Evolutionary conservation across 1,139 yeast genomes (phyloP).

Genomic region (Nematodospora anomalae): DNA sequence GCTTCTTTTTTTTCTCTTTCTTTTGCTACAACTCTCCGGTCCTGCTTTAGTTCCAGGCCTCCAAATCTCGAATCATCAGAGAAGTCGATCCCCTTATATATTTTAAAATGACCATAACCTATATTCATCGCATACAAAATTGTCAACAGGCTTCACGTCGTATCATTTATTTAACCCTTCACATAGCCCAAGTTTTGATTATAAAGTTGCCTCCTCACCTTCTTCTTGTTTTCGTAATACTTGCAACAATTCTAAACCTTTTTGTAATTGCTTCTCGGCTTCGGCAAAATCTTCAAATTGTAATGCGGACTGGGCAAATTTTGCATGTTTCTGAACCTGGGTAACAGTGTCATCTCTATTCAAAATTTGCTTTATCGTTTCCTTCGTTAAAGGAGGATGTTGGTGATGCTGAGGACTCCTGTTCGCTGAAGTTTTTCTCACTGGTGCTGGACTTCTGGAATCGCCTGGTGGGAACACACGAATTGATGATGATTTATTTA

Average conservation of each 20-base stretch:
- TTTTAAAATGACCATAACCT: too few relatives aligned
- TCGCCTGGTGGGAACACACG: slow-evolving; percentile 34
- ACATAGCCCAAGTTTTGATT: too few relatives aligned
- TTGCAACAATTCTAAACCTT: slow-evolving; percentile 51
- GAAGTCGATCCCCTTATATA: too few relatives aligned
- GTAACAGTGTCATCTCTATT: slow-evolving; percentile 60
- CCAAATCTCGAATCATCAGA: too few relatives aligned
- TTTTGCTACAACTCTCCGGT: too few relatives aligned
- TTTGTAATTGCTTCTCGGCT: slow-evolving; percentile 70
- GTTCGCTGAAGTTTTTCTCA: slow-evolving; percentile 1
- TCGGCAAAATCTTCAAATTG: slow-evolving; percentile 87
- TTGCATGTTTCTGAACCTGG: slow-evolving; percentile 82
- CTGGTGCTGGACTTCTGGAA: slow-evolving; percentile 6
- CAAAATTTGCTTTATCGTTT: slow-evolving; percentile 50
- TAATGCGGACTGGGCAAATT: slow-evolving; percentile 89
- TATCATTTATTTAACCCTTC: too few relatives aligned
- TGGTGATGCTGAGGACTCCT: slow-evolving; percentile 6
- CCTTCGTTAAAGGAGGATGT: slow-evolving; percentile 34
- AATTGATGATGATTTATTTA: slow-evolving; percentile 41
- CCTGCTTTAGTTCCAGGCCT: too few relatives aligned
- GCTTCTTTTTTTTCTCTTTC: too few relatives aligned
- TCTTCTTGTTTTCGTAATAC: slow-evolving; percentile 16
- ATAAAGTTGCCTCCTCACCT: background rate
- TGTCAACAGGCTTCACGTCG: too few relatives aligned
- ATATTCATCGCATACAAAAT: too few relatives aligned